Base-by-base conservation (phyloP, 306 rosid species). In the Echinosophora koreensis region DNA sequence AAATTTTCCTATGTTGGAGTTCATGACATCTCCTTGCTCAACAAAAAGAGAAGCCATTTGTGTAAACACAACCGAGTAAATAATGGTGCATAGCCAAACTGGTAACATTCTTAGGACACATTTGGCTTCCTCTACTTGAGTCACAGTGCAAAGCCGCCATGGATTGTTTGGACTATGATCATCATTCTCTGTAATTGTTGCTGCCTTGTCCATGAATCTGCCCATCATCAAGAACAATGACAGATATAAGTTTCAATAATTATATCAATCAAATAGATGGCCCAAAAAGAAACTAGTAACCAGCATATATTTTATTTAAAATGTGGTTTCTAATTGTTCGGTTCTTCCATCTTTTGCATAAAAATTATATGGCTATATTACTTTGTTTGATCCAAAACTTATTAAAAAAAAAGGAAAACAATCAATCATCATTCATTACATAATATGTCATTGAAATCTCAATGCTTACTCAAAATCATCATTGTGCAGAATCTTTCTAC, bases 31-130 rank as follows among this genome's bases (percentile, higher is more conserved):
- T 2, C 93, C 93, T 74, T 89, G 91, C 76, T 85, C 89, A 15
- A 89, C 91, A 60, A 89, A 89, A 2, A 89, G 84, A 28, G 93
- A 89, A 66, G 93, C 93, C 93, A 89, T 89, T 66, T 89, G 89
- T 9, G 93, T 85, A 39, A 89, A 89, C 9, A 87, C 87, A 38
- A 89, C 86, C 0, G 93, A 89, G 82, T 89, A 89, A 16, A 84
- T 78, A 17, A 89, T 89, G 2, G 93, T 89, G 77, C 93, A 89
- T 10, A 85, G 71, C 93, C 93, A 89, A 55, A 89, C 79, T 1
- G 93, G 93, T 15, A 89, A 37, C 93, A 89, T 87, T 81, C 85
- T 83, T 0, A 87, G 69, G 0, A 89, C 82, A 5, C 93, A 87
- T 66, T 89, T 89, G 17, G 91, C 85, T 83, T 89, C 93, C 76